Conservation (phyloP, 2,329 filamentous ascomycete species). For the Paecilomyces variotii region DNA sequence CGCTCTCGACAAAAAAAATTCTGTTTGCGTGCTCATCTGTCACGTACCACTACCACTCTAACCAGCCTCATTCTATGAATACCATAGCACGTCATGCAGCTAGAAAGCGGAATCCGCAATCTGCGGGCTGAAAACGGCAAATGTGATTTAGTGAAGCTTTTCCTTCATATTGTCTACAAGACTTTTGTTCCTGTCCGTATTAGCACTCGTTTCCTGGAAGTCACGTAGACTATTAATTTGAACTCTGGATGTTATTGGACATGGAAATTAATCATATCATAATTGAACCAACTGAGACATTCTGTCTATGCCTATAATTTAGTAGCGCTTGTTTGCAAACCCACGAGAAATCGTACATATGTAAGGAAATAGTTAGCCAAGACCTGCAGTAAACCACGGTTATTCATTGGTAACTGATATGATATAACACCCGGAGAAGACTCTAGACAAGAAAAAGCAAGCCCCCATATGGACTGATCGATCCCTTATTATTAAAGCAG, state of each 20-base stretch:
- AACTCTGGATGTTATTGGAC: neutral
- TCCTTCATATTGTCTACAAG: neutral
- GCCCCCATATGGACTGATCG: neutral
- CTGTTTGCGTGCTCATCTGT: neutral
- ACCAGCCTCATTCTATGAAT: neutral
- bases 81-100: neutral
- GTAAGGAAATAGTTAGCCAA: neutral
- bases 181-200: neutral
- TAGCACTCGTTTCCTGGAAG: neutral
- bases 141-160: neutral
- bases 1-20: constrained; percentile 1
- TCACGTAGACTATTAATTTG: neutral
- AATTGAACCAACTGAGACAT: neutral
- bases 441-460: neutral
- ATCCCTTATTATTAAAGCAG: neutral
- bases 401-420: neutral
- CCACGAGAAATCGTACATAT: no score
- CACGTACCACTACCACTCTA: neutral
- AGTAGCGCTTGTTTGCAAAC: no score
- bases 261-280: neutral
- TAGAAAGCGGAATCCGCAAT: neutral
- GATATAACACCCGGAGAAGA: no score
- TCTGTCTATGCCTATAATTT: neutral
- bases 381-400: neutral
- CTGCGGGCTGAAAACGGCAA: neutral